Evolutionary conservation across 1,139 yeast genomes (phyloP).

Genomic region (Yamadazyma dendronema): DNA sequence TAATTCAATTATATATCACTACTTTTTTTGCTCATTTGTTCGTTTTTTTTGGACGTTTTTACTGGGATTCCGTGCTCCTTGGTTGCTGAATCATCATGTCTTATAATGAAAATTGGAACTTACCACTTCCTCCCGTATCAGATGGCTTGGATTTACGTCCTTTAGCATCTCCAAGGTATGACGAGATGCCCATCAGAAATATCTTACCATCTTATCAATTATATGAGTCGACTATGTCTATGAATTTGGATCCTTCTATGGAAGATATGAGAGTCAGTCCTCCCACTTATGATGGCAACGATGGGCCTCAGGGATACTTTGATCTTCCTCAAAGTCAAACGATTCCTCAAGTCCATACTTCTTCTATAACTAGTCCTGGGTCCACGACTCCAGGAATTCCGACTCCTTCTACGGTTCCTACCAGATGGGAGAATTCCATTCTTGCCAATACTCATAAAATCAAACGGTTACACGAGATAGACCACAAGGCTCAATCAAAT

Average conservation of each 20-base stretch:
- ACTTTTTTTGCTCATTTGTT: no score
- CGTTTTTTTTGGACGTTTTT: no score
- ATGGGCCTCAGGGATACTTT: background rate
- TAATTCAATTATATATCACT: no score
- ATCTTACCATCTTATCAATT: slow-evolving; percentile 45
- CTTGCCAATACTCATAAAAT: slow-evolving; percentile 43
- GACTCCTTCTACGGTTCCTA: slow-evolving; percentile 1
- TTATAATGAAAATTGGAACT: background rate
- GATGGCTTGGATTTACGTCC: slow-evolving; percentile 8
- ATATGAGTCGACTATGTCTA: slow-evolving; percentile 40
- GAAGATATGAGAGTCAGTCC: slow-evolving; percentile 35
- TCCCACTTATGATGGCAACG: slow-evolving; percentile 24
- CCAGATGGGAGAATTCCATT: slow-evolving; percentile 40
- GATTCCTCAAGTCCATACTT: background rate
- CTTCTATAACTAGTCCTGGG: no score
- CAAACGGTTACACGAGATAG: slow-evolving; percentile 31
- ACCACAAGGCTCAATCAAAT: slow-evolving; percentile 24
- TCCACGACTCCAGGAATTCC: background rate
- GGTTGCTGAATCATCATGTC: no score
- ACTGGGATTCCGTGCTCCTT: no score
- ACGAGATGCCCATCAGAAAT: slow-evolving; percentile 25
- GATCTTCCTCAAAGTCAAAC: background rate
- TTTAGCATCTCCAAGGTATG: slow-evolving; percentile 16
- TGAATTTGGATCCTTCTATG: slow-evolving; percentile 31
- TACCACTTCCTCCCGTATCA: background rate